Base-by-base conservation (phyloP, 352 stramenopile genomes). In the Phytophthora colocasiae region DNA sequence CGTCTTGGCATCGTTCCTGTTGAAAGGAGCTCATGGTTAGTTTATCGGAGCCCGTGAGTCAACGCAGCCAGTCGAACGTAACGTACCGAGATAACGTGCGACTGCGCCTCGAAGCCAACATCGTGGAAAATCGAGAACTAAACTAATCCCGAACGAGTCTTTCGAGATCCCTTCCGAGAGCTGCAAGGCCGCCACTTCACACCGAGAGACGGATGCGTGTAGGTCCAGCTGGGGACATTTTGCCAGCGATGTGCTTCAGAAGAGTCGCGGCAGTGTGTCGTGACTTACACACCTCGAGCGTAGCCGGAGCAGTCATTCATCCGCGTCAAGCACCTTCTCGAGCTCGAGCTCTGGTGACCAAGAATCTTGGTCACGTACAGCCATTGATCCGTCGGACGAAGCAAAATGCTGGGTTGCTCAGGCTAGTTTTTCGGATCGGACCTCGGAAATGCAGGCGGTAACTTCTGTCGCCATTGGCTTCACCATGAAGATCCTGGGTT, bases 181-280 rank as follows among this genome's bases (percentile, higher is more conserved):
- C 67, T 63, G 67, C 66, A 71, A 34, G 29, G 31, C 17, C 36
- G 34, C 15, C 53, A 68, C 39, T 53, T 27, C 40, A 39, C 53
- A 66, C 22, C 54, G 62, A 71, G 62, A 75, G 67, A 58, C 55
- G 63, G 67, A 71, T 63, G 60, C 36, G 53, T 58, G 47, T 58
- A 39, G 26, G 47, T 62, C 43, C 66, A 70, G 60, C 50, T 72
- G 51, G 68, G 63, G 57, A 58, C 63, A 65, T 65, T 69, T 50
- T 63, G 27, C 51, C 43, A 34, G 36, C 53, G 68, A 75, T 76
- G 63, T 76, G 68, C 56, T 65, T 64, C 65, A 73, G 64, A 72
- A 63, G 26, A 61, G 64, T 63, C 63, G 61, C 27, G 38, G 49
- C 24, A 53, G 32, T 22, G 54, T 50, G 47, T 43, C 34, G 58